These are phyloP conservation scores for Colletotrichum lentis DNA, from an alignment of 2,329 filamentous ascomycete genomes.

Conservation along the genomic window DNA sequence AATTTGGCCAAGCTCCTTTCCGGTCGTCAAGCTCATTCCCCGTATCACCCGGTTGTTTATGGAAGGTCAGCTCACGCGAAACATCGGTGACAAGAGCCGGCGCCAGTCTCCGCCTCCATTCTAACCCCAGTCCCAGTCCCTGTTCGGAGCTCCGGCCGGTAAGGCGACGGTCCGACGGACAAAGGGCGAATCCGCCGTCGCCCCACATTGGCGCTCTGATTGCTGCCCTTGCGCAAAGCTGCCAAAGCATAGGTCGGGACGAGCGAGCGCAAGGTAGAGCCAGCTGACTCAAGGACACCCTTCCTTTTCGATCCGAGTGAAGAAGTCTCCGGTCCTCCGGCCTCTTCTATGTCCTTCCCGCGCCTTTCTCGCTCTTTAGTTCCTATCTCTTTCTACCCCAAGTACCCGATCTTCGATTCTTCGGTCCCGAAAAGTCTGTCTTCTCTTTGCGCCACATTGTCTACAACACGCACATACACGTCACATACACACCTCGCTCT, in stretches of 20 bases:
- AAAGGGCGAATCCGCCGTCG: constrained; percentile 12
- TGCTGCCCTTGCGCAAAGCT: constrained; percentile 6
- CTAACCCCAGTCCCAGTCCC: neutral
- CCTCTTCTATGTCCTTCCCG: constrained; percentile 9
- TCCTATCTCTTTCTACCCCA: neutral
- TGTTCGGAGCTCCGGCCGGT: constrained; percentile 34
- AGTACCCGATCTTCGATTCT: neutral
- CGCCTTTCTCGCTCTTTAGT: constrained; percentile 14
- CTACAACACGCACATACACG: neutral
- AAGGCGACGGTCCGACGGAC: constrained; percentile 30
- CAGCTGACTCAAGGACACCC: neutral
- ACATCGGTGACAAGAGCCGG: neutral
- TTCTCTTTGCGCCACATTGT: neutral
- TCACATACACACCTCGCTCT: neutral
- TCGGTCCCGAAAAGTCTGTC: constrained; percentile 17
- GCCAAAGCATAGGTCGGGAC: neutral
- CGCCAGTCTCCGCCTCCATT: neutral
- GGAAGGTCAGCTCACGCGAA: neutral
- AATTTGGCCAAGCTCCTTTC: neutral
- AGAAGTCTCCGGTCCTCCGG: neutral
- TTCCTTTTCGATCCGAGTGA: neutral
- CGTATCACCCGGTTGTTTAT: neutral
- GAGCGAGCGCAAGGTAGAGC: constrained; percentile 4
- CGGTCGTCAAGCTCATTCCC: neutral
- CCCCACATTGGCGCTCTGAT: constrained; percentile 21